Evolutionary conservation across 2,329 filamentous ascomycete species (phyloP), one percentile per base, ranked within the genome.

Genomic region (Paracorniculantispora psalliotae): DNA sequence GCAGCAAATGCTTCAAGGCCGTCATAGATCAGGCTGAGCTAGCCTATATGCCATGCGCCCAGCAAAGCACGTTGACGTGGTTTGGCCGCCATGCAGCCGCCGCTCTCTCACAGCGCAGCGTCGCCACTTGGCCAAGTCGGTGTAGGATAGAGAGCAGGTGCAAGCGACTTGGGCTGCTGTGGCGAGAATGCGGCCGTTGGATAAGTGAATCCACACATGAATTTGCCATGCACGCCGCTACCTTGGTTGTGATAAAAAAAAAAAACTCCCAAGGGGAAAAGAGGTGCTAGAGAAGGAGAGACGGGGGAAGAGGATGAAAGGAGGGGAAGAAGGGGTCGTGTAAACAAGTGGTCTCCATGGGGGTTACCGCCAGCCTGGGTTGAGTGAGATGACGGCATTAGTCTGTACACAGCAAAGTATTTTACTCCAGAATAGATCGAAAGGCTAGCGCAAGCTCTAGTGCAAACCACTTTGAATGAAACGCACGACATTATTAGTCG

Each of bases 31-130:
- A 7, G 54, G n/a, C 23, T 41, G 28, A 35, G 33, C 25, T 41
- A 48, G 44, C 30, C 44, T 37, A 21, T 17, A 39, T 33, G 33
- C 7, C 33, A 39, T 10, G 12, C n/a, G 25, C n/a, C 30, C n/a
- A 17, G 51, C 21, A 43, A n/a, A 41, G 33, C 33, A 48, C 30
- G 54, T 49, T 57, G 54, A 57, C 54, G 54, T 57, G 33, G 54
- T 28, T 41, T 48, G 44, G 44, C 54, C 25, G 43, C 43, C 53
- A 56, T 56, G 53, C 53, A 56, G 53, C 30, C 17, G 30, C 41
- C 21, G 28, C 43, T 30, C 33, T 30, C 15, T 15, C 41, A 12
- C 15, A 41, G 33, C n/a, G 33, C 54, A 15, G 37, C 43, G 54
- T 25, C 44, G 44, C 25, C 35, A 41, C 44, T 44, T 30, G 54